phyloP scores from a whole-genome alignment of 768 basidiomycete species.

The Leccinellum rugosiceps region DNA sequence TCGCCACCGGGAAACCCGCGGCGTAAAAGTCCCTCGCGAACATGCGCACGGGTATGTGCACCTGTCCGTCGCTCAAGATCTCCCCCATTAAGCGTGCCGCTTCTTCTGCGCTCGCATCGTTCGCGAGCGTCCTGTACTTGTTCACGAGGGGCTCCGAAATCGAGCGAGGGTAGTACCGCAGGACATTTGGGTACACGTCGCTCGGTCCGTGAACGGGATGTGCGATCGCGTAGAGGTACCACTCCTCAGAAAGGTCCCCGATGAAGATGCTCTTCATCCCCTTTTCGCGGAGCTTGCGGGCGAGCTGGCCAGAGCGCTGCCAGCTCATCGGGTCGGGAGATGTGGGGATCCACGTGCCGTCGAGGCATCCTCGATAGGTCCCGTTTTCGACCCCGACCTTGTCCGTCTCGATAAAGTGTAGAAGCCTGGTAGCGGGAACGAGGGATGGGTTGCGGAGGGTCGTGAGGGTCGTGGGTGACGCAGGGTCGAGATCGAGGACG shows the following conservation, averaged over 20 bases:
- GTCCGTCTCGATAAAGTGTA: constrained; percentile 57
- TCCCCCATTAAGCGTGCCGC: constrained; percentile 50
- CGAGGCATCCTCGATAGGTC: constrained; percentile 67
- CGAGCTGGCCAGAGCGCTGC: constrained; percentile 62
- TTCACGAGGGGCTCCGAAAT: constrained; percentile 45
- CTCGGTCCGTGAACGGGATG: constrained; percentile 48
- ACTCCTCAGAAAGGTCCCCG: constrained; percentile 73
- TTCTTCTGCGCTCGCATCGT: constrained; percentile 42
- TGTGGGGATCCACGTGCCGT: constrained; percentile 54
- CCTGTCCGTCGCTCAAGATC: constrained; percentile 59
- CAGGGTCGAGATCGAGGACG: constrained; percentile 53
- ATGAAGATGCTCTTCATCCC: constrained; percentile 60
- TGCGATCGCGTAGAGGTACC: constrained; percentile 74
- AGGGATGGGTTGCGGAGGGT: constrained; percentile 47
- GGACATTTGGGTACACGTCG: constrained; percentile 57
- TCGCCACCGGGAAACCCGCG: constrained; percentile 58
- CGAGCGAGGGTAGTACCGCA: constrained; percentile 55
- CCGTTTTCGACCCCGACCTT: constrained; percentile 48
- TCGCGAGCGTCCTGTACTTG: constrained; percentile 41
- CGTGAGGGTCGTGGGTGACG: constrained; percentile 45
- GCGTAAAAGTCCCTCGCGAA: constrained; percentile 56
- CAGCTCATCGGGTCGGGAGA: constrained; percentile 61
- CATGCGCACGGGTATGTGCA: constrained; percentile 63
- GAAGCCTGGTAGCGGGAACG: constrained; percentile 50
- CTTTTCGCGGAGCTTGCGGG: constrained; percentile 47